These are phyloP conservation scores for Cudoniella acicularis DNA, from an alignment of 495 filamentous ascomycete genomes.

Conservation along the genomic window DNA sequence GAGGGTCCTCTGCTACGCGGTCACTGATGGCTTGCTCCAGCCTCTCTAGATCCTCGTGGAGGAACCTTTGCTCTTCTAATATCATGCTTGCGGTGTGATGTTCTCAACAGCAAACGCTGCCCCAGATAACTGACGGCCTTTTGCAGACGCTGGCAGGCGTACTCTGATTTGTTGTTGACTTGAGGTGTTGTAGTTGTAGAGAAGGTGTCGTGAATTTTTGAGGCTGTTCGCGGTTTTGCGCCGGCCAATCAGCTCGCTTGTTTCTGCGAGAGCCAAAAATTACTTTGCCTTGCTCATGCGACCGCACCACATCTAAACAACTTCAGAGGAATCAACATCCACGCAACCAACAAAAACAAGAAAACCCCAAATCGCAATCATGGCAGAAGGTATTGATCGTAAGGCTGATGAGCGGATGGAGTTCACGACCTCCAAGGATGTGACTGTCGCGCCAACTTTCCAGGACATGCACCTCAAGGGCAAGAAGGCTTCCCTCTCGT, in stretches of 20 bases:
- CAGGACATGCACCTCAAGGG: conserved; percentile 70
- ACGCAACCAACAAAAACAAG: no score
- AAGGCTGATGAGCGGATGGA: conserved; percentile 95
- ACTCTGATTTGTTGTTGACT: background rate
- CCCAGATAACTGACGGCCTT: no score
- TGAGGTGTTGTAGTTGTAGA: background rate
- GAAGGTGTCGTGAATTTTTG: background rate
- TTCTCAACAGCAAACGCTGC: no score
- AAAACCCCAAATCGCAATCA: conserved; percentile 43
- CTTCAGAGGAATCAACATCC: no score
- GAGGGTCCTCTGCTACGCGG: conserved; percentile 80
- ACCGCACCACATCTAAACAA: no score
- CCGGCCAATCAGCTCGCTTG: background rate
- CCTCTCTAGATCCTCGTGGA: conserved; percentile 94
- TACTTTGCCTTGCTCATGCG: background rate
- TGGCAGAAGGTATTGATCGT: conserved; percentile 95
- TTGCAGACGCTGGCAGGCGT: background rate
- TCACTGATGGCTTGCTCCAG: conserved; percentile 92
- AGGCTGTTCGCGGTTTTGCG: background rate
- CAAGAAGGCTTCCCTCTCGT: conserved; percentile 14
- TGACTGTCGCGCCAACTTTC: conserved; percentile 57
- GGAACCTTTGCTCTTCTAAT: conserved; percentile 85
- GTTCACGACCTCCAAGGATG: conserved; percentile 96
- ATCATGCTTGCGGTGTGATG: conserved; percentile 61
- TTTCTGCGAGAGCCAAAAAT: background rate